Evolutionary conservation across 257 asterid species (phyloP).

Genomic region (Primulina tabacum): DNA sequence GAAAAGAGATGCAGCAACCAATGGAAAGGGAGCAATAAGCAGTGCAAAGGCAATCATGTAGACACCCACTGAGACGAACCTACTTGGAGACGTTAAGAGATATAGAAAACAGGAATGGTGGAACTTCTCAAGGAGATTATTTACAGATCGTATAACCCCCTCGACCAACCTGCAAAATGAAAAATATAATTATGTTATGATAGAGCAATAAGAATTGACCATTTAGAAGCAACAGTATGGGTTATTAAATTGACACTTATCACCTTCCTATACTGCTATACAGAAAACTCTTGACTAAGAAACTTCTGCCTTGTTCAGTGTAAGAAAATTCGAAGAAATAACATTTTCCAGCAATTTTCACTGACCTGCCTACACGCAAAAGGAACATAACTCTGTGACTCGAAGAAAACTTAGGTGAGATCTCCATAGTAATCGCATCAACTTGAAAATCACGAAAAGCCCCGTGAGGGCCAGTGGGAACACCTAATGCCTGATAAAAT

Average conservation of each 20-base stretch:
- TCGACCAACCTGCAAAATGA: conserved; percentile 74
- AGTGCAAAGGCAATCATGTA: conserved; percentile 90
- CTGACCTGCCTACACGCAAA: conserved; percentile 75
- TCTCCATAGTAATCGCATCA: conserved; percentile 87
- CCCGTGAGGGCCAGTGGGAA: conserved; percentile 97
- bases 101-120: conserved; percentile 93
- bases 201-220: background rate
- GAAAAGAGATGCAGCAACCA: conserved; percentile 83
- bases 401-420: conserved; percentile 54
- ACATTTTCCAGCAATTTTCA: conserved; percentile 3
- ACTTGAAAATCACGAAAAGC: conserved; percentile 98
- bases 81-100: conserved; percentile 75
- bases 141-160: conserved; percentile 77
- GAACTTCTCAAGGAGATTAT: conserved; percentile 96
- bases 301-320: conserved; percentile 13
- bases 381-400: conserved; percentile 55
- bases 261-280: background rate
- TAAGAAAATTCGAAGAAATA: background rate
- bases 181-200: background rate
- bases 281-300: background rate
- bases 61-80: conserved; percentile 86
- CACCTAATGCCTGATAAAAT: conserved; percentile 77
- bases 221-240: background rate
- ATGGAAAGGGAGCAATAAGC: conserved; percentile 86
- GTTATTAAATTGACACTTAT: background rate